Conservation (phyloP, 2,329 filamentous ascomycete genomes). For the Colletotrichum sp. region DNA sequence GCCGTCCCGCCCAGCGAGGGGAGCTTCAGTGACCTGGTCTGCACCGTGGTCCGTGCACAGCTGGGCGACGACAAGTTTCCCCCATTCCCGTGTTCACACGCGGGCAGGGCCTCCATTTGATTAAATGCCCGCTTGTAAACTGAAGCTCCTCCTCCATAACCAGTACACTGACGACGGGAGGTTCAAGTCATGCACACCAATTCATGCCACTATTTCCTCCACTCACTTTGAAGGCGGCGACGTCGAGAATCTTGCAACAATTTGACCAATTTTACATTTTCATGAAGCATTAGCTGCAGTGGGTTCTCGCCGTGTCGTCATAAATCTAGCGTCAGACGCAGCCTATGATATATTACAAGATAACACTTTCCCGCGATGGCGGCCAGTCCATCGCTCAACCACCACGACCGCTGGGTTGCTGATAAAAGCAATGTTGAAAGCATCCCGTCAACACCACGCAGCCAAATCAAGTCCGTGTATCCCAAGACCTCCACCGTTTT, state of each 20-base stretch:
- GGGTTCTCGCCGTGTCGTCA: neutral
- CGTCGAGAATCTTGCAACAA: neutral
- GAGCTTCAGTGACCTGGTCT: neutral
- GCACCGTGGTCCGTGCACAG: neutral
- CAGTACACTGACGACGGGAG: neutral
- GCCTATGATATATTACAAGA: neutral
- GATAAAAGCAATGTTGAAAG: neutral
- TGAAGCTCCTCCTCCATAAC: neutral
- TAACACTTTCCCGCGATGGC: neutral
- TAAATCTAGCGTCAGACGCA: neutral
- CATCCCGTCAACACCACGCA: neutral
- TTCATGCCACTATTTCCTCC: neutral
- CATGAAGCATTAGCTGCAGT: neutral
- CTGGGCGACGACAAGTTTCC: no score
- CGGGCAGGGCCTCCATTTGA: neutral
- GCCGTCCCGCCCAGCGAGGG: neutral
- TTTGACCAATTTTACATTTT: neutral
- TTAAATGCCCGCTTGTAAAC: neutral
- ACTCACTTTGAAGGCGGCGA: neutral
- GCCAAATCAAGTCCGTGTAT: neutral
- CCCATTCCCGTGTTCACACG: neutral
- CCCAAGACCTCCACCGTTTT: neutral
- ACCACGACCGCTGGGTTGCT: neutral
- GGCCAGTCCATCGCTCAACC: neutral
- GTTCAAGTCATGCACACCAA: neutral